Conservation (phyloP, 192 early-diverging fungal species). For the Coemansia sp. region DNA sequence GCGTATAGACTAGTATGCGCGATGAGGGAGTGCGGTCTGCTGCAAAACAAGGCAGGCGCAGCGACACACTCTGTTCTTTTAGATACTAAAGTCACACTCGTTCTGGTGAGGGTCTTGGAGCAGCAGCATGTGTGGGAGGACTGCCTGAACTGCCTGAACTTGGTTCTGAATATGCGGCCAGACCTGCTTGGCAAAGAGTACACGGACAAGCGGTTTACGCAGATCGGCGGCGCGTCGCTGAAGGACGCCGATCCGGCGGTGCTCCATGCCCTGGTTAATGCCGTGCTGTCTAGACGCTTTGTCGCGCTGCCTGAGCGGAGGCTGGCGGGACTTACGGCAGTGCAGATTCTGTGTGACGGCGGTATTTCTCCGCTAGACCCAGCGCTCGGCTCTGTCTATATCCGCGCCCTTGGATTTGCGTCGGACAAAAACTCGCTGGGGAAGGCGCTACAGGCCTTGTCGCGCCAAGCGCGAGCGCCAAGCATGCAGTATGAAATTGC, state of each 20-base stretch:
- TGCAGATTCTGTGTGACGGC: conserved; percentile 39
- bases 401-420: conserved; percentile 37
- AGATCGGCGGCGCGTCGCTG: not conserved
- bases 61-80: conserved; percentile 15
- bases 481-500: conserved; percentile 20
- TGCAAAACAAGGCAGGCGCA: conserved; percentile 2
- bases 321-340: conserved; percentile 38
- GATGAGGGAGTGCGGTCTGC: conserved; percentile 3
- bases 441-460: not conserved
- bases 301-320: conserved; percentile 27
- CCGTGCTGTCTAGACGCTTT: conserved; percentile 23
- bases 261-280: not conserved
- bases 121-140: conserved; percentile 31
- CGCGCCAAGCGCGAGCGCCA: not conserved
- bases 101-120: conserved; percentile 7
- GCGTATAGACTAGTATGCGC: conserved; percentile 13
- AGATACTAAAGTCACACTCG: conserved; percentile 19
- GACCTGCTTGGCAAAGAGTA: conserved; percentile 7
- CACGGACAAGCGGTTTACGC: conserved; percentile 18
- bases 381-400: not conserved
- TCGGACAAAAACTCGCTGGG: conserved; percentile 14
- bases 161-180: conserved; percentile 23
- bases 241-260: not conserved
- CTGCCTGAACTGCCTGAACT: conserved; percentile 20
- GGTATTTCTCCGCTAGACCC: not conserved